Evolutionary conservation across 371 early-diverging fungal genomes (phyloP).

Genomic region (Actinomortierella wolfii): DNA sequence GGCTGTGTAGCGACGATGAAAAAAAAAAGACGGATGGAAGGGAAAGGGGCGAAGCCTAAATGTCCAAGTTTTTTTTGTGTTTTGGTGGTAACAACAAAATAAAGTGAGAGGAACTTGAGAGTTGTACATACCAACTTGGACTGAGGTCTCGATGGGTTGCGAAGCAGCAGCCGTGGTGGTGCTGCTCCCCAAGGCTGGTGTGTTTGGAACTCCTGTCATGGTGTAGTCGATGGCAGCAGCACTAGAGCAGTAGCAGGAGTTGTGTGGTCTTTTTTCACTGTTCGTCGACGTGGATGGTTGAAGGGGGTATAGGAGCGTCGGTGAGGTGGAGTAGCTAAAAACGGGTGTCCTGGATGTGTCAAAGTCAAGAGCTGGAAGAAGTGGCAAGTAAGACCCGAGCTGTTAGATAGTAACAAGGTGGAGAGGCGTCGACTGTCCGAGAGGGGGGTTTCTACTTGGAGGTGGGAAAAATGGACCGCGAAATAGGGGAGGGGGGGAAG

Average conservation of each 20-base stretch:
- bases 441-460: not conserved
- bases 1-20: not conserved
- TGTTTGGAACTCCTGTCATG: not conserved
- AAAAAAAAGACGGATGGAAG: not conserved
- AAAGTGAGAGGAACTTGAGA: not conserved
- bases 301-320: not conserved
- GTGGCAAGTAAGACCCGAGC: not conserved
- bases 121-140: constrained; percentile 38
- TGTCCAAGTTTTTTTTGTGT: not conserved
- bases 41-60: not conserved
- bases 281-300: not conserved
- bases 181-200: constrained; percentile 19
- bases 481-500: not conserved
- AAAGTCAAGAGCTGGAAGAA: not conserved
- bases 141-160: constrained; percentile 41
- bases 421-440: not conserved
- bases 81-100: not conserved
- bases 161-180: constrained; percentile 20
- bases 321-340: not conserved
- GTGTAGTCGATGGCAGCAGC: not conserved
- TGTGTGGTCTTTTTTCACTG: too few relatives aligned
- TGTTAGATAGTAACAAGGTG: not conserved
- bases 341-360: not conserved
- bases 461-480: not conserved
- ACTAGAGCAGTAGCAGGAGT: not conserved